Base-by-base conservation (phyloP, 495 filamentous ascomycete species). In the Peziza echinospora region DNA sequence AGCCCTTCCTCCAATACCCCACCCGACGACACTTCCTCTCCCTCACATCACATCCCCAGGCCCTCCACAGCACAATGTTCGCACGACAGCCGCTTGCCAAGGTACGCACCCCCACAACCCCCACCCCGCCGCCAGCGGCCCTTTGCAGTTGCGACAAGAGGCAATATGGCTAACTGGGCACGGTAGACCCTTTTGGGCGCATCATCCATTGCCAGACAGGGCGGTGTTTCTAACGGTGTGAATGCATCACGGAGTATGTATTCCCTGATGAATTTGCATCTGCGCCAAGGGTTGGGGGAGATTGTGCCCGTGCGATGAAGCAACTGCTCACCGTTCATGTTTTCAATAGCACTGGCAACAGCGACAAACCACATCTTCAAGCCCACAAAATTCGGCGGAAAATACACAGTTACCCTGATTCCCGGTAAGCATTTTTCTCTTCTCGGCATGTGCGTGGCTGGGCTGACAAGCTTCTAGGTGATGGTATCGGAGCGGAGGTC, bases 331-430 rank as follows among this genome's bases (percentile, higher is more conserved):
- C n/a, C n/a, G n/a, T n/a, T n/a, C n/a, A n/a, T n/a, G n/a, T 37
- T 37, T 11, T 37, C 13, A 7, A 37, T 5, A 37, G 30, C 30
- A 2, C 13, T 37, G 30, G 3, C 30, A 13, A 37, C 30, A 13
- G 30, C 19, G 13, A 13, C 30, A 11, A 11, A 37, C 13, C 13
- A 37, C 19, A 37, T 37, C 30, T 37, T 37, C 30, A 37, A 60
- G 72, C 89, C 89, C 47, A 93, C 89, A 59, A 97, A 96, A 67
- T 96, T 87, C 67, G 89, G 89, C 56, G 85, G 89, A 63, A 97
- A 96, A 70, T 96, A 96, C 74, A 96, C 91, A 16, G 86, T 93
- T 54, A 94, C 91, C 45, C 73, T 97, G 51, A 94, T 97, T 64
- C 89, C 89, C 55, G 87, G 77, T 80, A 71, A 53, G 65, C 25